Conservation (phyloP, 2,329 filamentous ascomycete species). For the Penicillium glabrum region DNA sequence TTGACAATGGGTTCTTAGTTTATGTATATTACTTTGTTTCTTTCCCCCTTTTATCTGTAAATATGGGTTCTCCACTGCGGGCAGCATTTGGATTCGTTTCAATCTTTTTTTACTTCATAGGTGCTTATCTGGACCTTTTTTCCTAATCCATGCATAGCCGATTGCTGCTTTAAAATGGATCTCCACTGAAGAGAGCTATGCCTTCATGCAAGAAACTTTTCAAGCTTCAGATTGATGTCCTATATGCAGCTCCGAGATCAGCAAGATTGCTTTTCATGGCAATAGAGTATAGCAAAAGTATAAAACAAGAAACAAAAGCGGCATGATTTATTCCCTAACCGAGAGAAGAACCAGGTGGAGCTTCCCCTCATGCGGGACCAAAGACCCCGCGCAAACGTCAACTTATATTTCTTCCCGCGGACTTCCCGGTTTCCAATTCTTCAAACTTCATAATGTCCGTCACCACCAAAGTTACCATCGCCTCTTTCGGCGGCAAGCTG, state of each 20-base stretch:
- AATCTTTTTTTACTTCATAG: not conserved
- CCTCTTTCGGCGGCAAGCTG: conserved; percentile 89
- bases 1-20: not conserved
- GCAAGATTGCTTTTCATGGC: not conserved
- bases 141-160: not conserved
- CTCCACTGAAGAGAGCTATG: not conserved
- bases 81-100: conserved; percentile 14
- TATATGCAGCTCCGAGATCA: not conserved
- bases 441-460: conserved; percentile 64
- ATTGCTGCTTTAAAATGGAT: not conserved
- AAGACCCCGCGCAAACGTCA: conserved; percentile 19
- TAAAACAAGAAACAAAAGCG: not conserved
- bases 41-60: not conserved
- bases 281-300: not conserved
- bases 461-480: conserved; percentile 84
- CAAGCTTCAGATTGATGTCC: no score
- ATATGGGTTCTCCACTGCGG: conserved; percentile 15
- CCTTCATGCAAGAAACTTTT: not conserved
- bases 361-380: conserved; percentile 30
- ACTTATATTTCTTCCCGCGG: not conserved
- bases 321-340: not conserved
- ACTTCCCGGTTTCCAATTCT: not conserved
- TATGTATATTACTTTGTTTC: not conserved
- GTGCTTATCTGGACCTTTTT: not conserved
- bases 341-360: conserved; percentile 11